Base-by-base conservation (phyloP, 1,284 basidiomycete species). In the Puccinia triticina region DNA sequence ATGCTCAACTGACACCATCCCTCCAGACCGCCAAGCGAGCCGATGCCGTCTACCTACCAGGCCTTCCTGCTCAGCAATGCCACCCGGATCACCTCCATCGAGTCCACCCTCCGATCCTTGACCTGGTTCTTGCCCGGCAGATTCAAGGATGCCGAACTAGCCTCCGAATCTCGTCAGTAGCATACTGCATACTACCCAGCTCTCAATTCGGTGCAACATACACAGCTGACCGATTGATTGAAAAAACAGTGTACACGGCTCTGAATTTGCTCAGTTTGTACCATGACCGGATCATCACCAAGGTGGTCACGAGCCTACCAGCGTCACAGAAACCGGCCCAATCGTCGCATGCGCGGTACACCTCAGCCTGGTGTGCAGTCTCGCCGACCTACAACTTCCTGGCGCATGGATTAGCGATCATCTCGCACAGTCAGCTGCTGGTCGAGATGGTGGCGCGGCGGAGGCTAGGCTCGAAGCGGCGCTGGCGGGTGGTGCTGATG, bases 361-460 rank as follows among this genome's bases (percentile, higher is more conserved):
- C 94, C 3, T 90, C 91, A 76, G 92, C 92, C 59, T 96, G 94
- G 93, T 90, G 90, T 23, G 90, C 92, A 85, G 90, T 90, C 85
- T 90, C 91, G 78, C 75, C 84, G 8, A 85, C 89, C 29, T 96
- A 96, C 88, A 92, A 91, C 86, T 92, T 92, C 91, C 90, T 90
- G 12, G 91, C 92, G 23, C 89, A 93, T 53, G 87, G 90, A 2
- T 90, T 96, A 4, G 91, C 93, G 85, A 88, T 94, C 40, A 89
- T 94, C 82, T 90, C 90, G 57, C 94, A 92, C 87, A 90, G 92
- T 21, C 91, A 96, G 87, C 90, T 96, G 55, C 88, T 96, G 57
- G 86, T 94, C 66, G 94, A 96, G 88, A 96, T 96, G 94, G 89
- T 91, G n/a, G 88, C 94, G 84, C 89, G 90, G 74, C 89, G 93